Evolutionary conservation across 768 basidiomycete species (phyloP).

Genomic region (Naganishia randhawae): DNA sequence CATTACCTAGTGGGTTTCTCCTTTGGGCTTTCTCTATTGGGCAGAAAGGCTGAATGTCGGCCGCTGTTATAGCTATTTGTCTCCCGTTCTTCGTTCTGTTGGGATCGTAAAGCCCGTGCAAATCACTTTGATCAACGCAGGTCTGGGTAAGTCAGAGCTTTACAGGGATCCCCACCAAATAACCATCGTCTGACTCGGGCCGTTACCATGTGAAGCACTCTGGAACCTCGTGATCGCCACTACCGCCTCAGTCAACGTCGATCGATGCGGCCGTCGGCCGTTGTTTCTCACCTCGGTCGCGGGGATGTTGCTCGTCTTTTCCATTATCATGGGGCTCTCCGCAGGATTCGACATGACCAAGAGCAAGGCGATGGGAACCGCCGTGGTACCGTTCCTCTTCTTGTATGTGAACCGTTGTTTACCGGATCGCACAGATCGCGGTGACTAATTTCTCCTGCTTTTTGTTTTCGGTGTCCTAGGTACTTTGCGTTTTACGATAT

Average conservation of each 20-base stretch:
- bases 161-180: conserved; percentile 9
- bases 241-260: conserved; percentile 38
- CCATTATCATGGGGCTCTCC: conserved; percentile 37
- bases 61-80: conserved; percentile 6
- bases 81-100: conserved; percentile 2
- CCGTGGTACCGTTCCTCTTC: conserved; percentile 48
- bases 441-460: not conserved
- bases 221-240: conserved; percentile 27
- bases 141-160: conserved; percentile 20
- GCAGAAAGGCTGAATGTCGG: not conserved
- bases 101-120: conserved; percentile 16
- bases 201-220: conserved; percentile 16
- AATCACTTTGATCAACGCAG: conserved; percentile 18
- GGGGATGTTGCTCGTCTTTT: conserved; percentile 38
- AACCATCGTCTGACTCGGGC: not conserved
- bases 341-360: conserved; percentile 37
- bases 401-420: conserved; percentile 10
- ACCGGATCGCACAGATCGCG: conserved; percentile 7
- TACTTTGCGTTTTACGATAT: conserved; percentile 22
- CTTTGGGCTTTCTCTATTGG: not conserved
- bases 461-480: conserved; percentile 3
- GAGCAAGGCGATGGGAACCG: conserved; percentile 30
- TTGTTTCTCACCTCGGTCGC: conserved; percentile 39
- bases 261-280: conserved; percentile 41
- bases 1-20: conserved; percentile 30